Percentiles rank a stretch among this genome's conserved stretches.
Conservation (phyloP, 495 filamentous ascomycete species). For the Penicillium samsonianum region DNA sequence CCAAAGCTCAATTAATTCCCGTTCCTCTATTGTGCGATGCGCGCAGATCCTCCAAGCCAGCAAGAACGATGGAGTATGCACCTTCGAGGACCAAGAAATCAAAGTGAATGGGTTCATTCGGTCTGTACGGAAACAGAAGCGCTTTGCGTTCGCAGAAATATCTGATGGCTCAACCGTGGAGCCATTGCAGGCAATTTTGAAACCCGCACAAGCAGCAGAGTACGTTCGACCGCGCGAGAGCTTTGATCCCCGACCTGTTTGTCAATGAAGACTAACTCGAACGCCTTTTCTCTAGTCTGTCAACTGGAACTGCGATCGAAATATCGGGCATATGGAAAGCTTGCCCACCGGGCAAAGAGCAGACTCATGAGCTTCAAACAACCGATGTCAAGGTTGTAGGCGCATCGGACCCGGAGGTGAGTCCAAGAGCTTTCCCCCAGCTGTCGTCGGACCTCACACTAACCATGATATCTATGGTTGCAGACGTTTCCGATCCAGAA, state of each 20-base stretch:
- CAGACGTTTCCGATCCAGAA: slow-evolving; percentile 91
- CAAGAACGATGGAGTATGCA: slow-evolving; percentile 28
- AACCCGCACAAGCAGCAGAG: slow-evolving; percentile 73
- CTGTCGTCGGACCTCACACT: slow-evolving; percentile 1
- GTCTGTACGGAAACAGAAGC: slow-evolving; percentile 84
- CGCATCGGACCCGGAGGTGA: slow-evolving; percentile 73
- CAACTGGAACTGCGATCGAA: slow-evolving; percentile 76
- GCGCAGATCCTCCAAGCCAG: slow-evolving; percentile 42
- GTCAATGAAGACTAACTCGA: slow-evolving; percentile 10
- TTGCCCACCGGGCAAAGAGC: slow-evolving; percentile 65
- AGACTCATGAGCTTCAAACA: slow-evolving; percentile 79
- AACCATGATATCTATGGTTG: slow-evolving; percentile 9
- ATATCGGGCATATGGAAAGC: slow-evolving; percentile 78
- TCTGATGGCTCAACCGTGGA: slow-evolving; percentile 83
- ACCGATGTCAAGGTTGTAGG: slow-evolving; percentile 70
- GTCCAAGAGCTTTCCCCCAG: slow-evolving; percentile 12
- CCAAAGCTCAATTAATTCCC: slow-evolving; percentile 18
- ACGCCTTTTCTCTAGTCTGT: slow-evolving; percentile 55
- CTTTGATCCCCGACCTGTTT: background rate
- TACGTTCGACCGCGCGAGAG: slow-evolving; percentile 45
- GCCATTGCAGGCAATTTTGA: slow-evolving; percentile 80
- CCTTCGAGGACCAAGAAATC: slow-evolving; percentile 46
- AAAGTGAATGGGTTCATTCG: slow-evolving; percentile 78
- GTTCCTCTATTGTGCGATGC: slow-evolving; percentile 35
- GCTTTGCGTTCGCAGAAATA: slow-evolving; percentile 76